Evolutionary conservation across 2,329 filamentous ascomycete species (phyloP), one percentile per base, ranked within the genome.

Genomic region (Aureobasidium sp.): DNA sequence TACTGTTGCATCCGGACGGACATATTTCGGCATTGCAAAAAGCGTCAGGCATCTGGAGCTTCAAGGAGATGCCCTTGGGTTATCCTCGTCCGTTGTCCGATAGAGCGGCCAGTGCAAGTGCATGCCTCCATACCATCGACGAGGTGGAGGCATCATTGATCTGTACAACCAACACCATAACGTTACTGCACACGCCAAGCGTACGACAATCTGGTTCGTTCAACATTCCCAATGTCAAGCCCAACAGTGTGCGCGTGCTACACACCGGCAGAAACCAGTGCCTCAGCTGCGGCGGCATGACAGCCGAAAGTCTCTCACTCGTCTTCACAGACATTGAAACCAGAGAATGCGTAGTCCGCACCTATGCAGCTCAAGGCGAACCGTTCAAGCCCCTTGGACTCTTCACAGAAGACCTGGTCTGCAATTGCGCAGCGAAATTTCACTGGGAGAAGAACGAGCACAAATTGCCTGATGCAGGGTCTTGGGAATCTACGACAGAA

Each of bases 291-390:
- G 45, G 45, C 3, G 57, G 57, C 11, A 59, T 49, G 57, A 59
- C 57, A 5, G 73, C 91, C 1, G 78, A 79, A 32, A 85, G 81
- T 14, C 76, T 91, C n/a, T 85, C 82, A 0, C 73, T 91, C 27
- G 82, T 81, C 13, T 90, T 90, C 68, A 79, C 80, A 3, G 81
- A 82, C 62, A 75, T 77, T 4, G 82, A 84, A 25, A 83, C 82
- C 0, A 80, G 82, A 11, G 81, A 86, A 53, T 84, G 86, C 61
- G 78, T 89, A 25, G 76, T 90, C 64, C 85, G 88, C 59, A 86
- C 81, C 0, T 89, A 86, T 67, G 75, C 79, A 0, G 80, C 84
- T 0, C 73, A 78, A 10, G 74, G 79, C 34, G 81, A 83, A 11
- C 78, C 73, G 39, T 81, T 79, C 67, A 78, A 76, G 57, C 71